phyloP scores from a whole-genome alignment of 345 rosid genomes.

The Noccaea caerulescens region DNA sequence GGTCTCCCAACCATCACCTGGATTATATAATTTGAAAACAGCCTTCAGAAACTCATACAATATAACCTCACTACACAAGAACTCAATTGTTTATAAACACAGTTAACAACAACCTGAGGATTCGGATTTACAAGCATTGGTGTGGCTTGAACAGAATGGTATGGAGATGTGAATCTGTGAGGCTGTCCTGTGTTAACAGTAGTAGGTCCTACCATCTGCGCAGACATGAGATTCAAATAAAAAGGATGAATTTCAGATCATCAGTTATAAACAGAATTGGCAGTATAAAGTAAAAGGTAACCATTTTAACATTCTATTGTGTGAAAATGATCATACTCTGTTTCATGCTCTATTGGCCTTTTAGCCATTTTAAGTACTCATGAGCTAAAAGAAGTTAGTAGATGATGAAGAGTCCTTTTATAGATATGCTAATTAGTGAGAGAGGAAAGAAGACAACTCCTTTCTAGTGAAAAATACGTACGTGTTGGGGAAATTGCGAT shows the following conservation, averaged over 20 bases:
- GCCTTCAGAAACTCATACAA: conserved; percentile 22
- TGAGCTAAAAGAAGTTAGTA: not conserved
- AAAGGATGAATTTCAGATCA: not conserved
- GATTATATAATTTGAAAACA: conserved; percentile 26
- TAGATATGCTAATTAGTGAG: no score
- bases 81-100: conserved; percentile 40
- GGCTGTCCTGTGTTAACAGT: conserved; percentile 67
- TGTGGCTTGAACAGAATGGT: conserved; percentile 66
- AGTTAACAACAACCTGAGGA: conserved; percentile 50
- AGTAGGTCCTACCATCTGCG: conserved; percentile 59
- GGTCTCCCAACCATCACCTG: conserved; percentile 76
- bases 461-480: conserved; percentile 47
- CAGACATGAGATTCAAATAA: conserved; percentile 19
- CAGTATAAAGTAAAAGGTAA: not conserved
- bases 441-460: not conserved
- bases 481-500: conserved; percentile 62
- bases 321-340: not conserved
- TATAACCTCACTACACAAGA: not conserved
- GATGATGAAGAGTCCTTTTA: not conserved
- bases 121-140: conserved; percentile 57
- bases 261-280: not conserved
- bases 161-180: conserved; percentile 63
- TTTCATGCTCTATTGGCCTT: conserved; percentile 8
- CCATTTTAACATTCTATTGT: not conserved
- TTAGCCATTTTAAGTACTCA: not conserved